phyloP scores from a whole-genome alignment of 495 filamentous ascomycete genomes.

The Apodospora peruviana region DNA sequence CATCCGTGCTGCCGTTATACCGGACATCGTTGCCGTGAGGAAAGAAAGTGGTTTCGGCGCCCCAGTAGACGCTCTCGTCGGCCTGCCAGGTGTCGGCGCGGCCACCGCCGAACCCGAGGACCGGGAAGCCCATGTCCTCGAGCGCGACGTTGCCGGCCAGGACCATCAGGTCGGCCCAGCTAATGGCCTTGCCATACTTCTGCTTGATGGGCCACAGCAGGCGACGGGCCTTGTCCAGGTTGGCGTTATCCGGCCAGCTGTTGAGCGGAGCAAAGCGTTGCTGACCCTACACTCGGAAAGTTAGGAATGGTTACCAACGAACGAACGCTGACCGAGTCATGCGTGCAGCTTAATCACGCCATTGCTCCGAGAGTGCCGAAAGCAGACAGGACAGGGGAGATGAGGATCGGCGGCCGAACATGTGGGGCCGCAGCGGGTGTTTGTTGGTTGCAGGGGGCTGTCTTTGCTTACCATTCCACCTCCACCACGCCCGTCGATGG shows the following conservation, averaged over 20 bases:
- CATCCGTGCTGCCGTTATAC: constrained; percentile 46
- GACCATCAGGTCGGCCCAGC: constrained; percentile 65
- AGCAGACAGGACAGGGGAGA: too few relatives aligned
- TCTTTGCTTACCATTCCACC: constrained; percentile 42
- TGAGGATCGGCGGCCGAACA: too few relatives aligned
- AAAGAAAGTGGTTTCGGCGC: constrained; percentile 62
- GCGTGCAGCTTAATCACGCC: too few relatives aligned
- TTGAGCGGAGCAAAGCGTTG: constrained; percentile 75
- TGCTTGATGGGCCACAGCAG: constrained; percentile 76
- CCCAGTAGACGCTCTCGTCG: constrained; percentile 70
- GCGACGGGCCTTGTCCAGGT: constrained; percentile 70
- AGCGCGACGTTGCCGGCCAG: constrained; percentile 68
- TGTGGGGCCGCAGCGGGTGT: too few relatives aligned
- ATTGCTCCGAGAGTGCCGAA: too few relatives aligned
- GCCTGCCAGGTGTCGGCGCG: constrained; percentile 65
- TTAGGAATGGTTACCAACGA: too few relatives aligned
- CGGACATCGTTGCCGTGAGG: constrained; percentile 55
- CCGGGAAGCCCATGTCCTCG: constrained; percentile 69
- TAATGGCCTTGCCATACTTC: constrained; percentile 75
- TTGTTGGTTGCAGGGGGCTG: too few relatives aligned
- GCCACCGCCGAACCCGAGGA: constrained; percentile 66
- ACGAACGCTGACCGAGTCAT: too few relatives aligned
- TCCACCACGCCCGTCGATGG: constrained; percentile 65
- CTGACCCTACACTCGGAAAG: constrained; percentile 59
- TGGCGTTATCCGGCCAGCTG: constrained; percentile 75